Conservation (phyloP, 306 rosid species). For the Clitoria ternatea region DNA sequence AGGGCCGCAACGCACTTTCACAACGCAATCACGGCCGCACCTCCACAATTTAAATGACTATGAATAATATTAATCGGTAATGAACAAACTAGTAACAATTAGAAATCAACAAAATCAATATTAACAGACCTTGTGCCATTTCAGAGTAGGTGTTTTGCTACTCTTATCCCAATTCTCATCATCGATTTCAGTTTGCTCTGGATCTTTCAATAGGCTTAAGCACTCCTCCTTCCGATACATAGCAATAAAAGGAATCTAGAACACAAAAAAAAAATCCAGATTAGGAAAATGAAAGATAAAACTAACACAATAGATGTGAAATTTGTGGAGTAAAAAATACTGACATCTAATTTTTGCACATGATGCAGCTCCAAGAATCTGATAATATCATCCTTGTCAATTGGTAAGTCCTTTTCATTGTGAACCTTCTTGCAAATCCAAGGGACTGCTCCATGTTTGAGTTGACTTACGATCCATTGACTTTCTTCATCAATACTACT, state of each 20-base stretch:
- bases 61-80: no score
- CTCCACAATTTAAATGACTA: no score
- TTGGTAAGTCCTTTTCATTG: slow-evolving; percentile 39
- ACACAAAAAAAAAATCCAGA: slow-evolving; percentile 1
- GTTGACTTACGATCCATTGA: slow-evolving; percentile 66
- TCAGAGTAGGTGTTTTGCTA: slow-evolving; percentile 58
- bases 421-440: slow-evolving; percentile 52
- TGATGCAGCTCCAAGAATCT: slow-evolving; percentile 89
- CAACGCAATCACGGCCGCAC: no score
- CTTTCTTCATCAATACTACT: slow-evolving; percentile 69
- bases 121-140: slow-evolving; percentile 83
- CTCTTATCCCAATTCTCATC: slow-evolving; percentile 56
- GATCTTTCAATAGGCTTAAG: slow-evolving; percentile 74
- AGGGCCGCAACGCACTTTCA: no score
- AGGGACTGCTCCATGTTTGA: slow-evolving; percentile 55
- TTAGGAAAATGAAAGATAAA: slow-evolving; percentile 17
- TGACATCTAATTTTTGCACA: slow-evolving; percentile 84
- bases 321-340: no score
- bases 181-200: slow-evolving; percentile 44
- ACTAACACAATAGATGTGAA: not conserved
- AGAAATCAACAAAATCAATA: not conserved
- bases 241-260: slow-evolving; percentile 83
- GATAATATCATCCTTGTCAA: slow-evolving; percentile 56
- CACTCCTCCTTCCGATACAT: slow-evolving; percentile 96
- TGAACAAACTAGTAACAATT: not conserved